Base-by-base conservation (phyloP, 2,329 filamentous ascomycete species). In the Tolypocladium ophioglossoides region DNA sequence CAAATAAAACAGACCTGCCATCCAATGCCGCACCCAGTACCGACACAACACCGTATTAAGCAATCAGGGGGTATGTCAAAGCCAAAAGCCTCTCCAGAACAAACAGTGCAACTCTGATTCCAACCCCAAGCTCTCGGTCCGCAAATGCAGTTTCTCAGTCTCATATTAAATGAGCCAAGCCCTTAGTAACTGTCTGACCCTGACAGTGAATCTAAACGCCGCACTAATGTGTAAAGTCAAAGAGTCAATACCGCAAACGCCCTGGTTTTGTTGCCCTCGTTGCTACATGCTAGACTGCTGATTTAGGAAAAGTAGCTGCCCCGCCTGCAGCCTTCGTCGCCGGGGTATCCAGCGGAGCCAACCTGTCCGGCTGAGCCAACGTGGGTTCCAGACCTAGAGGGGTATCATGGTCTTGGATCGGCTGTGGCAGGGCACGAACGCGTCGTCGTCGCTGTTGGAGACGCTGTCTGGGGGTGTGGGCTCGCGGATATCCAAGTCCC, bases 351-450 rank as follows among this genome's bases (percentile, higher is more conserved):
- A 61, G 57, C 16, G 57, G 35, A 35, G 56, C 56, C 20, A 64
- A 63, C 18, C 58, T 59, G 32, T 65, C 65, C 44, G 59, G 55
- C 34, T 63, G 64, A 11, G 63, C 66, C 24, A 66, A 55, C 20
- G 61, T 60, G 39, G 64, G 58, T 8, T 60, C 65, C 14, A 64
- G 50, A 2, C 62, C 64, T 22, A 62, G 34, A 30, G 56, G 12
- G 58, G 56, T 37, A 60, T 56, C 52, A 67, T 63, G 1, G 70
- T 71, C 66, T 66, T 69, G 52, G 70, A 70, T n/a, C 70, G 68
- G 52, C 54, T 60, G 57, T 70, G 70, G 12, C 64, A 59, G 37
- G 65, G 63, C 27, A 68, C 56, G 53, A 66, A 70, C 46, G 47
- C 54, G 24, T 56, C 58, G 27, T 64, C 60, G 22, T 64, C 63